A percentile compares a stretch with the other conserved stretches of the same genome.
phyloP scores from a whole-genome alignment of 371 early-diverging fungal genomes.

The Synchytrium microbalum region DNA sequence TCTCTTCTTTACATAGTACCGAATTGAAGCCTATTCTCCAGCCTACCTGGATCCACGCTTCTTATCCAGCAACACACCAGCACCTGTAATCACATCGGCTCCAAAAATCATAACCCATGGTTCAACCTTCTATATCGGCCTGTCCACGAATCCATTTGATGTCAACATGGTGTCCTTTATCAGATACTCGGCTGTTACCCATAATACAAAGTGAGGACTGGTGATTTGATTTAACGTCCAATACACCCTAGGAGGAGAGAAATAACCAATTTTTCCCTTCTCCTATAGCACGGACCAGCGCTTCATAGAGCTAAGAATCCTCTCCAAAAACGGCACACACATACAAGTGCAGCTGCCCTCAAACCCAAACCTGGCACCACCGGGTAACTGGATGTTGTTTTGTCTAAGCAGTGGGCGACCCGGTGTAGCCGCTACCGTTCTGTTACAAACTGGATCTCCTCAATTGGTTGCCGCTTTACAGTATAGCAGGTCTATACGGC shows the following conservation, averaged over 20 bases:
- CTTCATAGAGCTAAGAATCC: constrained; percentile 27
- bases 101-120: constrained; percentile 15
- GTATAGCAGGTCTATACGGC: background rate
- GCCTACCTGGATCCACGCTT: constrained; percentile 15
- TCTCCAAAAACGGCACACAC: background rate
- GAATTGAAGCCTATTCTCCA: constrained; percentile 27
- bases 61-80: background rate
- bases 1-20: background rate
- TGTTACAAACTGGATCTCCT: constrained; percentile 7
- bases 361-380: constrained; percentile 25
- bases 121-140: constrained; percentile 16
- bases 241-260: background rate
- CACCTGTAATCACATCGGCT: constrained; percentile 4
- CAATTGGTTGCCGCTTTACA: background rate
- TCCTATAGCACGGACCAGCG: constrained; percentile 29
- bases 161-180: constrained; percentile 19
- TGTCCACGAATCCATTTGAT: constrained; percentile 8
- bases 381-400: constrained; percentile 36
- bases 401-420: constrained; percentile 21
- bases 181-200: constrained; percentile 35
- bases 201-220: constrained; percentile 26
- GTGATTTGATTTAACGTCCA: too few species aligned
- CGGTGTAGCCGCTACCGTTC: constrained; percentile 12
- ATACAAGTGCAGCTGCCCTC: constrained; percentile 13
- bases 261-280: background rate